phyloP scores from a whole-genome alignment of 768 basidiomycete species.

The Lyophyllum decastes region DNA sequence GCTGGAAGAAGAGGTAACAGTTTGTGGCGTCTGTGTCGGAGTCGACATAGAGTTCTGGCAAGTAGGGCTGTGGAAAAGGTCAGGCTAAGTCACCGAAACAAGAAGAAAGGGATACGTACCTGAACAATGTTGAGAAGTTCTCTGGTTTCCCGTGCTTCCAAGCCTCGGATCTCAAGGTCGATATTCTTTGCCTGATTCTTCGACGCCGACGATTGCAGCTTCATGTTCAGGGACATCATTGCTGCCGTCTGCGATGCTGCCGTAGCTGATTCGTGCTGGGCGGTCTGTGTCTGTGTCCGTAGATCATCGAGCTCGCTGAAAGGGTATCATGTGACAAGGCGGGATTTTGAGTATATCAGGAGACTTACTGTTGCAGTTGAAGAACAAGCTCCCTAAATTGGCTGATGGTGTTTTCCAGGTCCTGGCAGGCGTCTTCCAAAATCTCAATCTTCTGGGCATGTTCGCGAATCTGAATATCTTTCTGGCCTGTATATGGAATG shows the following conservation, averaged over 20 bases:
- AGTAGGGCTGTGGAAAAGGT: slow-evolving; percentile 65
- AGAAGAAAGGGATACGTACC: slow-evolving; percentile 37
- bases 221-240: slow-evolving; percentile 93
- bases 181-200: slow-evolving; percentile 91
- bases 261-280: slow-evolving; percentile 78
- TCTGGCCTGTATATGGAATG: slow-evolving; percentile 48
- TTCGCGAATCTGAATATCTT: slow-evolving; percentile 72
- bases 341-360: neutral
- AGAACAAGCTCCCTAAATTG: slow-evolving; percentile 94
- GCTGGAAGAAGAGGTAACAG: slow-evolving; percentile 91
- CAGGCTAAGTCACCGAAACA: neutral
- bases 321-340: neutral
- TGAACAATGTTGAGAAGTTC: slow-evolving; percentile 85
- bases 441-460: slow-evolving; percentile 61
- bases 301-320: slow-evolving; percentile 84
- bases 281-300: slow-evolving; percentile 82
- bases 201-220: slow-evolving; percentile 85
- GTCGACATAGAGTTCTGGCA: slow-evolving; percentile 89
- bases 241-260: slow-evolving; percentile 89
- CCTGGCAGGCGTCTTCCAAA: slow-evolving; percentile 79
- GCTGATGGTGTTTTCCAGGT: slow-evolving; percentile 83
- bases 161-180: slow-evolving; percentile 83
- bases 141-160: slow-evolving; percentile 81
- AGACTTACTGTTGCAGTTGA: slow-evolving; percentile 71
- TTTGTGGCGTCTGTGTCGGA: slow-evolving; percentile 86